Percentiles rank a stretch among this genome's conserved stretches.
Evolutionary conservation across 2,329 filamentous ascomycete species (phyloP).

Genomic region (Hypocreales sp.): DNA sequence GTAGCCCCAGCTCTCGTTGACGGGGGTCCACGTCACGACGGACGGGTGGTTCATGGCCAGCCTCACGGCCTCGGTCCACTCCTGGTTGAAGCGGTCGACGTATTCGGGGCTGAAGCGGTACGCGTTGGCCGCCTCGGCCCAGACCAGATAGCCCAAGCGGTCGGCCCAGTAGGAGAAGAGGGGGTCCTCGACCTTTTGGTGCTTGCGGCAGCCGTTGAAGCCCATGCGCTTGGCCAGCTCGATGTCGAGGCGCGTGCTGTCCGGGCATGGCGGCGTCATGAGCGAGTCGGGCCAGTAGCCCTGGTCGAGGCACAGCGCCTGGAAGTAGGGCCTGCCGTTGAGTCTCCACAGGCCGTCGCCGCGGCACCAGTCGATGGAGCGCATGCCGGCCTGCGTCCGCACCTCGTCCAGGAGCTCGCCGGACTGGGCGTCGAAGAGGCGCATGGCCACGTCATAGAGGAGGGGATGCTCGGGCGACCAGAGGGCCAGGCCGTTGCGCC

Average conservation of each 20-base stretch:
- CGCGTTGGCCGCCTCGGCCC: slow-evolving; percentile 50
- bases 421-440: slow-evolving; percentile 25
- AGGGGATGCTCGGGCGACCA: slow-evolving; percentile 44
- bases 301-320: slow-evolving; percentile 43
- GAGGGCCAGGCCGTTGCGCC: slow-evolving; percentile 41
- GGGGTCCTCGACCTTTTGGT: slow-evolving; percentile 49
- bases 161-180: slow-evolving; percentile 47
- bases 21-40: slow-evolving; percentile 50
- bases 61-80: slow-evolving; percentile 48
- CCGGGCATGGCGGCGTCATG: slow-evolving; percentile 37
- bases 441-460: slow-evolving; percentile 39
- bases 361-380: slow-evolving; percentile 40
- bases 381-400: slow-evolving; percentile 44
- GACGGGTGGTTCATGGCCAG: slow-evolving; percentile 51
- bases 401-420: slow-evolving; percentile 35
- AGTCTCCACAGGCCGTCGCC: slow-evolving; percentile 43
- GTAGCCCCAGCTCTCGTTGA: slow-evolving; percentile 52
- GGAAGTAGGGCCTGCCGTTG: slow-evolving; percentile 43
- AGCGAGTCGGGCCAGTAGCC: slow-evolving; percentile 48
- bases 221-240: slow-evolving; percentile 42
- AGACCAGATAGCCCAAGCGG: slow-evolving; percentile 43
- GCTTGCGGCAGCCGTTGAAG: slow-evolving; percentile 49
- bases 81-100: slow-evolving; percentile 42
- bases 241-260: slow-evolving; percentile 34
- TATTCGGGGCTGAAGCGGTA: slow-evolving; percentile 47